Base-by-base conservation (phyloP, 768 basidiomycete genomes). In the Phlebiopsis gigantea region DNA sequence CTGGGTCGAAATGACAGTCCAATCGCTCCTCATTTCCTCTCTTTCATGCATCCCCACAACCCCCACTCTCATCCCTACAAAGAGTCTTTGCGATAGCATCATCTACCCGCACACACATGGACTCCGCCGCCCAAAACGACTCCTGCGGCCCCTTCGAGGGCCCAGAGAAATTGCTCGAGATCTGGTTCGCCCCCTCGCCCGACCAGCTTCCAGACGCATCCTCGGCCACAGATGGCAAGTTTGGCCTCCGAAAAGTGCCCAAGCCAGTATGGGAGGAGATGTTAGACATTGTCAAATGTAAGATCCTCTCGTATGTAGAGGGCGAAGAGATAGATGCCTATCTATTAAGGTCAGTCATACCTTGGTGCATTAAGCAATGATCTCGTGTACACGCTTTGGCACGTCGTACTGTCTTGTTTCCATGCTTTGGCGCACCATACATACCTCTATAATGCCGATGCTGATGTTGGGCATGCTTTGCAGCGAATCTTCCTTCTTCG, bases 401-500 rank as follows among this genome's bases (percentile, higher is more conserved):
- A 39, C 34, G 34, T 39, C 34, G 17, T 39, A 12, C 2, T 4
- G 12, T 17, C 17, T 39, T 39, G 34, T 9, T 39, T 39, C 34
- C 8, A 10, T 39, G 34, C 34, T 39, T 39, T 3, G 34, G 17
- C 34, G 34, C 34, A 17, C 17, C n/a, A n/a, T 39, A 10, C 34
- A 10, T 19, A 19, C 24, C 19, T 19, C 9, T 4, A 45, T 45
- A 2, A 21, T 25, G 44, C 44, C 30, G 29, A 48, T 21, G 15
- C 10, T 17, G 26, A n/a, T 30, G 15, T 3, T 29, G 34, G 4
- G 8, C 8, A 39, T 17, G 6, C 1, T 19, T 12, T 29, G 9
- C 43, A 98, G 97, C 76, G 97, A 98, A 80, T 98, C 96, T 0
- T 98, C 95, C 34, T 79, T 99, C 55, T 96, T 99, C 66, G 85